Evolutionary conservation across 116 monocot genomes (phyloP).

Genomic region (Phalaenopsis hybrid): DNA sequence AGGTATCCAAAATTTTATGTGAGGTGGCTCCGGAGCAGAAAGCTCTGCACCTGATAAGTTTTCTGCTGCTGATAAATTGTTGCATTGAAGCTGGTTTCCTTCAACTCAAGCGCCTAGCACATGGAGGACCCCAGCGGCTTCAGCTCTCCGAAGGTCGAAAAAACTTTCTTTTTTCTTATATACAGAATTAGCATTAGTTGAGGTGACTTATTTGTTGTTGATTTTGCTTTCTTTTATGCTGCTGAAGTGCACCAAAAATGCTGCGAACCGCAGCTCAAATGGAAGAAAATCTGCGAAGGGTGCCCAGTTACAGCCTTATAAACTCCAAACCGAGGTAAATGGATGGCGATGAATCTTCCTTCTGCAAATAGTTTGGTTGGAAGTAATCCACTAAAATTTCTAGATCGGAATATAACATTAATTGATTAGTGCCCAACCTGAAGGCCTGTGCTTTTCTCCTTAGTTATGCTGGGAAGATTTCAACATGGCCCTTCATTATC

Average conservation of each 20-base stretch:
- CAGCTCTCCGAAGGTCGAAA: slow-evolving; percentile 20
- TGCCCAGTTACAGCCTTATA: slow-evolving; percentile 27
- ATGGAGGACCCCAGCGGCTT: slow-evolving; percentile 37
- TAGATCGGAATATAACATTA: neutral
- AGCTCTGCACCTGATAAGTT: slow-evolving; percentile 13
- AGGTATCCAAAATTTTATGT: slow-evolving; percentile 13
- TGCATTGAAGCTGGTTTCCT: slow-evolving; percentile 2
- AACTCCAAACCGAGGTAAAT: slow-evolving; percentile 17
- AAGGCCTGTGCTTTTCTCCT: no score
- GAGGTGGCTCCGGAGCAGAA: slow-evolving; percentile 32
- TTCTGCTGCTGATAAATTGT: slow-evolving; percentile 21
- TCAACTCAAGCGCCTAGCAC: neutral
- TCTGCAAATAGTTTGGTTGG: neutral
- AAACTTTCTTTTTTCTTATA: neutral
- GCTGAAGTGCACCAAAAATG: neutral
- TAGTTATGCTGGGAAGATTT: no score
- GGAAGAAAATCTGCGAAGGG: slow-evolving; percentile 8
- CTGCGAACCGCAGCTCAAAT: neutral
- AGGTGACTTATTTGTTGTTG: neutral
- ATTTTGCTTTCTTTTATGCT: neutral
- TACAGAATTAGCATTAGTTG: neutral
- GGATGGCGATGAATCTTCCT: neutral
- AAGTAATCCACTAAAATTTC: neutral
- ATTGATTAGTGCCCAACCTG: no score
- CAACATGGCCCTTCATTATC: no score